phyloP scores from a whole-genome alignment of 2,329 filamentous ascomycete species.

The Penicillium sp. region DNA sequence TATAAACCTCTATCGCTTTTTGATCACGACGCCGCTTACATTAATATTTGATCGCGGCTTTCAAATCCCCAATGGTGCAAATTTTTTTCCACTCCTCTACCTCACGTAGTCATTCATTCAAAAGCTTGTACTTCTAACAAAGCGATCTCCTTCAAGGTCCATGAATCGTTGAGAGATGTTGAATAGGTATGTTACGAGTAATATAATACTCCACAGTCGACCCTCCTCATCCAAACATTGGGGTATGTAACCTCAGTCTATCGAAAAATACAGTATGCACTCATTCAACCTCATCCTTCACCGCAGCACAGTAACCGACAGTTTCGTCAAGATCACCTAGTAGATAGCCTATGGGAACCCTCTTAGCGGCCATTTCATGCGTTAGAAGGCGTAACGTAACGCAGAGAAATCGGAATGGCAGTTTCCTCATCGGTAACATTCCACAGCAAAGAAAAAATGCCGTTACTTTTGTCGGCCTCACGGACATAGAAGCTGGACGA shows the following conservation, averaged over 20 bases:
- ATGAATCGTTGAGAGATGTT: neutral
- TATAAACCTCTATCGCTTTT: constrained; percentile 22
- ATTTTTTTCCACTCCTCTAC: constrained; percentile 23
- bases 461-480: neutral
- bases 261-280: too few relatives aligned
- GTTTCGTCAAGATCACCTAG: neutral
- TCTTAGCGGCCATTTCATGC: neutral
- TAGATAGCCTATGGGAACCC: neutral
- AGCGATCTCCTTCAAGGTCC: neutral
- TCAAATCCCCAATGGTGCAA: constrained; percentile 15
- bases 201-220: neutral
- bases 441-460: constrained; percentile 7
- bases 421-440: constrained; percentile 5
- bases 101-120: constrained; percentile 18
- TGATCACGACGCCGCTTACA: constrained; percentile 17
- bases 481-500: constrained; percentile 10
- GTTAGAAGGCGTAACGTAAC: constrained; percentile 5
- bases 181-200: neutral
- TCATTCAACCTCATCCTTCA: neutral
- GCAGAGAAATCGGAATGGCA: constrained; percentile 8
- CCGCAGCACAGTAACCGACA: neutral
- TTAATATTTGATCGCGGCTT: constrained; percentile 16
- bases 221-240: neutral
- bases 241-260: too few relatives aligned
- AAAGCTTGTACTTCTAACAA: constrained; percentile 16